A percentile compares a stretch with the other conserved stretches of the same genome.
Conservation (phyloP, 169 alveolate genomes). For the Besnoitia besnoiti region DNA sequence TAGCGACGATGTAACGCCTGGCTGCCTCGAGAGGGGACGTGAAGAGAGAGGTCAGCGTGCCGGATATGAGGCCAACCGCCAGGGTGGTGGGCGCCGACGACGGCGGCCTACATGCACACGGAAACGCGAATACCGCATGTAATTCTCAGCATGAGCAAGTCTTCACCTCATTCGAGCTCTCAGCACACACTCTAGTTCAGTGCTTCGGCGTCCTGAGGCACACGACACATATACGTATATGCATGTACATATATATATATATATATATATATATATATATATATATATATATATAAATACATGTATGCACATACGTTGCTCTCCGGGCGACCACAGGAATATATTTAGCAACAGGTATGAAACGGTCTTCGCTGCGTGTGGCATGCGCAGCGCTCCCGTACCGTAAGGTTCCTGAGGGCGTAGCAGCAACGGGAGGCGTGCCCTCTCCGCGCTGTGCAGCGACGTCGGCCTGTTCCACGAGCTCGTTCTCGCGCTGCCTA, state of each 20-base stretch:
- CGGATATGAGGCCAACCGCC: not conserved
- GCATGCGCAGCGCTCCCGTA: not conserved
- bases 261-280: not conserved
- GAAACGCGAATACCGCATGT: no score
- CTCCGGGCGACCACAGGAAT: no score
- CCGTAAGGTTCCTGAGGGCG: not conserved
- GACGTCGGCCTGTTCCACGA: not conserved
- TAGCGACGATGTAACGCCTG: not conserved
- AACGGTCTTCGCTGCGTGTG: no score
- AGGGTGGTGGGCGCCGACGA: not conserved
- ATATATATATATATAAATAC: not conserved
- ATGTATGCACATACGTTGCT: not conserved
- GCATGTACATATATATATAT: not conserved
- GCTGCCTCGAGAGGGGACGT: slow-evolving; percentile 45
- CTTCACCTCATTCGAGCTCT: not conserved
- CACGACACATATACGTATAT: not conserved
- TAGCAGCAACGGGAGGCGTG: not conserved
- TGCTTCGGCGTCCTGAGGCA: no score
- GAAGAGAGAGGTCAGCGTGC: not conserved
- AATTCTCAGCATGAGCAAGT: not conserved
- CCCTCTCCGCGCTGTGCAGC: not conserved
- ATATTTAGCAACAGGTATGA: no score
- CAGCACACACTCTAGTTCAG: not conserved
- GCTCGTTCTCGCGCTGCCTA: not conserved
- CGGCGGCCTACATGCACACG: not conserved